These are phyloP conservation scores for Marchantia paleacea DNA, from an alignment of 225 moss, liverwort and hornwort genomes.

Conservation along the genomic window DNA sequence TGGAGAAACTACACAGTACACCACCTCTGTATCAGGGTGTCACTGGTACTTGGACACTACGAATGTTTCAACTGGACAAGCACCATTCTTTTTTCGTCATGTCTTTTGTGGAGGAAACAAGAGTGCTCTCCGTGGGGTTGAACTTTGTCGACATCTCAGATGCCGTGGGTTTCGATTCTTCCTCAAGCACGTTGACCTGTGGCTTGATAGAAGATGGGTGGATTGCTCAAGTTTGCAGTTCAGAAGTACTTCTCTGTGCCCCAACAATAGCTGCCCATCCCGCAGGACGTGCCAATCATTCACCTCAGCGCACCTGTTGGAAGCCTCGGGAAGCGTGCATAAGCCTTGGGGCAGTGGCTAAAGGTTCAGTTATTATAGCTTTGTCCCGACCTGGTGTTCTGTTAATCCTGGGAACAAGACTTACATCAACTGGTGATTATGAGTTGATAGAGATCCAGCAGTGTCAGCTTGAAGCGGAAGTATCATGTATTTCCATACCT, in stretches of 20 bases:
- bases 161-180: conserved; percentile 79
- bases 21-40: conserved; percentile 90
- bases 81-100: conserved; percentile 94
- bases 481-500: conserved; percentile 95
- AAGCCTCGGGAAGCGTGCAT: conserved; percentile 65
- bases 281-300: conserved; percentile 46
- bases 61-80: conserved; percentile 69
- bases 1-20: conserved; percentile 86
- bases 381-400: conserved; percentile 88
- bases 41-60: conserved; percentile 86
- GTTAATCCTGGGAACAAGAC: conserved; percentile 73
- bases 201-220: conserved; percentile 88
- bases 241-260: conserved; percentile 67
- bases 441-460: conserved; percentile 67
- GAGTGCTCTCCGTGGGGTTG: conserved; percentile 91
- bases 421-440: conserved; percentile 40
- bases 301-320: conserved; percentile 72
- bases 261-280: conserved; percentile 71
- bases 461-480: conserved; percentile 75
- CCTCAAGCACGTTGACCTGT: conserved; percentile 81
- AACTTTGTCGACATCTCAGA: conserved; percentile 96
- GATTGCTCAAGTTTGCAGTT: conserved; percentile 90
- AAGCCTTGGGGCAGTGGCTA: conserved; percentile 89
- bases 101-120: conserved; percentile 97
- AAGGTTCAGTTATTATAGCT: conserved; percentile 72